Base-by-base conservation (phyloP, 164 flowering plant species). In the grape (Vitis vinifera) region DNA sequence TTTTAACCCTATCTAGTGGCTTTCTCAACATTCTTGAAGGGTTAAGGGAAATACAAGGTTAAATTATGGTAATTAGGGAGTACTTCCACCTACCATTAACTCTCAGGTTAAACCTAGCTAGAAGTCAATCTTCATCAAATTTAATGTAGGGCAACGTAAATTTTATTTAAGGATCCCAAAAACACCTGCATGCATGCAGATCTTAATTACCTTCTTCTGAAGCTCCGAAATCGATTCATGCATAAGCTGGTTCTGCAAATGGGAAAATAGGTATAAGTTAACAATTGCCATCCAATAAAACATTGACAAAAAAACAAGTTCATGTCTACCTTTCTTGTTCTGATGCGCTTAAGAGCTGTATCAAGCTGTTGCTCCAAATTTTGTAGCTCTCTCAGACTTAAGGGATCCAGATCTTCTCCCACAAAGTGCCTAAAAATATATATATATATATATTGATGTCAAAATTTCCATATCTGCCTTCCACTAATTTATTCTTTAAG, bases 341-440 rank as follows among this genome's bases (percentile, higher is more conserved):
- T 69, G 29, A 91, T 81, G 44, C 89, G 89, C 68, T 84, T 91
- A 1, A 91, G 81, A 77, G 89, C 83, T 70, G 62, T 62, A 65
- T 93, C 93, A 66, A 93, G 84, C 68, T 89, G 98, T 51, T 85
- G 98, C 80, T 93, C 94, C 72, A 93, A 69, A 62, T 86, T 79
- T 55, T 91, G 97, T 27, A 93, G 91, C 80, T 90, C 97, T 76
- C 82, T 84, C 19, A 87, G 50, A 69, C 81, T 86, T 59, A 91
- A 63, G 19, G 88, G 57, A 27, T 90, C 89, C 50, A 91, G 68
- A 51, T 86, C 97, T 73, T 91, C 86, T 52, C 98, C 98, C 48
- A 70, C 61, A 51, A 70, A 81, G 72, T 88, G 83, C 84, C 95
- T 93, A 58, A 51, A 69, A 37, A 59, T 7, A 65, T 9, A 67